These are phyloP conservation scores for Cladosporium velox DNA, from an alignment of 2,329 filamentous ascomycete genomes.

Conservation along the genomic window DNA sequence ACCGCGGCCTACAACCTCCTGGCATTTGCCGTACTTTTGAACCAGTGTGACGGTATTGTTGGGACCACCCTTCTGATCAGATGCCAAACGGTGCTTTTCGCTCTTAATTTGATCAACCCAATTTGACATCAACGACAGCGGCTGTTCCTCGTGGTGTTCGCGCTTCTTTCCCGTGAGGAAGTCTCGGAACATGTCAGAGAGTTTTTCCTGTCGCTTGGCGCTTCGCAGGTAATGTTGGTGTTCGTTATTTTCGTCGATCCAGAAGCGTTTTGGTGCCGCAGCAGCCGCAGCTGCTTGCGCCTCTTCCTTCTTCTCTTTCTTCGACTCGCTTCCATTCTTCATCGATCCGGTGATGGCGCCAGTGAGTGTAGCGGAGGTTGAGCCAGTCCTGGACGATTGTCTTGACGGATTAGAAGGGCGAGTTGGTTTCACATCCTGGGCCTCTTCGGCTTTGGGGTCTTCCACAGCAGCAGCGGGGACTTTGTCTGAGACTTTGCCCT, in stretches of 20 bases:
- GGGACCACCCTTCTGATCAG: conserved; percentile 75
- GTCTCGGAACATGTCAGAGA: conserved; percentile 86
- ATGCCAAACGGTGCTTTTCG: conserved; percentile 74
- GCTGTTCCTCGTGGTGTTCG: conserved; percentile 70
- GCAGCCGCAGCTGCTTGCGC: conserved; percentile 20
- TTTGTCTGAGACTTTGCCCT: conserved; percentile 31
- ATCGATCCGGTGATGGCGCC: conserved; percentile 18
- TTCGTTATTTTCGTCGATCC: conserved; percentile 63
- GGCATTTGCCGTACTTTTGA: conserved; percentile 97
- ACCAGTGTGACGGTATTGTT: conserved; percentile 77
- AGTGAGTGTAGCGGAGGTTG: conserved; percentile 22
- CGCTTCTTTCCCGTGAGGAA: conserved; percentile 80
- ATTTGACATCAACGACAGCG: conserved; percentile 87
- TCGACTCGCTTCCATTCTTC: conserved; percentile 33
- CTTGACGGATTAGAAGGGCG: conserved; percentile 34
- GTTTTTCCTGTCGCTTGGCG: conserved; percentile 88
- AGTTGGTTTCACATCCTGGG: conserved; percentile 21
- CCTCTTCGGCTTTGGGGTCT: conserved; percentile 27
- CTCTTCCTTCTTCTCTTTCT: conserved; percentile 36
- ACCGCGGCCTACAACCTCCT: conserved; percentile 92
- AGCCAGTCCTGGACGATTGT: conserved; percentile 33
- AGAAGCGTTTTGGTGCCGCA: conserved; percentile 51
- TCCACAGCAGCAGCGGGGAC: conserved; percentile 33
- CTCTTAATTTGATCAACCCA: conserved; percentile 94
- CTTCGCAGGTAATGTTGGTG: conserved; percentile 90